Conservation (phyloP, 2,329 filamentous ascomycete genomes). For the Rugonectria rugulosa region DNA sequence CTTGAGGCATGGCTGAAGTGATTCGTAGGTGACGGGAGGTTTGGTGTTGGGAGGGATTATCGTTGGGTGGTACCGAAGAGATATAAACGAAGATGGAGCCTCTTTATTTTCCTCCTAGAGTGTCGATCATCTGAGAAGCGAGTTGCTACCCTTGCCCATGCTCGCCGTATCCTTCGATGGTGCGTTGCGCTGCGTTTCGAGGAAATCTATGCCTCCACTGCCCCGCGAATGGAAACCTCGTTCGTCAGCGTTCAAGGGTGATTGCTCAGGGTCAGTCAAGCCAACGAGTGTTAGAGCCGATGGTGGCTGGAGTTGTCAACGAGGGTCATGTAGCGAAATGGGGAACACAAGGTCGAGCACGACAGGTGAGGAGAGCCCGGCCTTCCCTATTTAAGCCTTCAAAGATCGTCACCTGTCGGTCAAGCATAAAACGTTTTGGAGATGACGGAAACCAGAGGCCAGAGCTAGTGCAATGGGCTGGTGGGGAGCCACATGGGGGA, state of each 20-base stretch:
- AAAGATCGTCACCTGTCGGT: neutral
- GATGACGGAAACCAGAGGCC: neutral
- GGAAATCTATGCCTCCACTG: too few species aligned
- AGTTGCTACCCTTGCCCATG: too few species aligned
- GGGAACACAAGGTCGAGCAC: neutral
- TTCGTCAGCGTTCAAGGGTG: too few species aligned
- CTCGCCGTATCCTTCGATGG: too few species aligned
- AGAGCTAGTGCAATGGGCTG: neutral
- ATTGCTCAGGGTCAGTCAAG: too few species aligned
- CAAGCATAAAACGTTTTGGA: neutral
- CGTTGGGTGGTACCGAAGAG: too few species aligned
- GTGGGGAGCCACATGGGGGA: conserved; percentile 10
- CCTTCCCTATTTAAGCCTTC: conserved; percentile 1
- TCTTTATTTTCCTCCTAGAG: too few species aligned
- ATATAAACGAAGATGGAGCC: too few species aligned
- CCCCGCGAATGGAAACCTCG: too few species aligned
- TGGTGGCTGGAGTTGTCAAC: neutral
- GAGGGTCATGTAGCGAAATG: neutral
- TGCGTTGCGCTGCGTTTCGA: too few species aligned
- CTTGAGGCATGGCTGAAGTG: neutral
- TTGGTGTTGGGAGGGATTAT: neutral
- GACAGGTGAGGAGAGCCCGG: neutral
- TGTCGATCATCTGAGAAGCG: too few species aligned
- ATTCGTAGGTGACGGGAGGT: neutral
- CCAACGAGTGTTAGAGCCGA: too few species aligned